Conservation (phyloP, 768 basidiomycete species). For the Naganishia randhawae region DNA sequence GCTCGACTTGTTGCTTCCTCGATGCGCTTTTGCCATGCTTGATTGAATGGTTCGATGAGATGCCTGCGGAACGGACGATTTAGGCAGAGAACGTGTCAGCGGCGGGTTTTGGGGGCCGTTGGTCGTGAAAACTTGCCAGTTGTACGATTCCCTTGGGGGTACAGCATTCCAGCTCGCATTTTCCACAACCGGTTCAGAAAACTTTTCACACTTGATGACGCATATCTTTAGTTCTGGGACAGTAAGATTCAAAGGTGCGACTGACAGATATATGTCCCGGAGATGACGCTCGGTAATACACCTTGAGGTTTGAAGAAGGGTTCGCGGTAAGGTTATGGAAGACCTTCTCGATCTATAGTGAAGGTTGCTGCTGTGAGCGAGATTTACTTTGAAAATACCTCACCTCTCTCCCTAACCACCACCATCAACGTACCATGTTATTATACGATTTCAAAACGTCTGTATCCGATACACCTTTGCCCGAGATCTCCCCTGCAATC, state of each 20-base stretch:
- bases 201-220: background rate
- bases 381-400: no score
- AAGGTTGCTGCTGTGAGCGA: background rate
- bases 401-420: background rate
- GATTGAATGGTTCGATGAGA: conserved; percentile 21
- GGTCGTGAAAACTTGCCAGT: background rate
- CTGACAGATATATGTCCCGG: conserved; percentile 17
- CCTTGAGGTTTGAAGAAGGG: background rate
- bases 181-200: background rate
- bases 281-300: conserved; percentile 14
- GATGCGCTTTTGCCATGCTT: conserved; percentile 11
- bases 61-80: conserved; percentile 1
- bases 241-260: background rate
- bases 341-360: conserved; percentile 15
- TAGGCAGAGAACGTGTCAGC: no score
- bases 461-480: background rate
- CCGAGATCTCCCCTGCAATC: conserved; percentile 9
- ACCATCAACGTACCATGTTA: conserved; percentile 14
- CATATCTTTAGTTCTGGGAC: background rate
- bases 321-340: conserved; percentile 1
- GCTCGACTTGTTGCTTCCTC: background rate
- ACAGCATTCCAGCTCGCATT: background rate
- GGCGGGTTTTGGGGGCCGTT: background rate
- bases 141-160: background rate
- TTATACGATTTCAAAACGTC: conserved; percentile 18